A percentile compares a stretch with the other conserved stretches of the same genome.
Evolutionary conservation across 371 early-diverging fungal species (phyloP).

Genomic region (Basidiobolus meristosporus): DNA sequence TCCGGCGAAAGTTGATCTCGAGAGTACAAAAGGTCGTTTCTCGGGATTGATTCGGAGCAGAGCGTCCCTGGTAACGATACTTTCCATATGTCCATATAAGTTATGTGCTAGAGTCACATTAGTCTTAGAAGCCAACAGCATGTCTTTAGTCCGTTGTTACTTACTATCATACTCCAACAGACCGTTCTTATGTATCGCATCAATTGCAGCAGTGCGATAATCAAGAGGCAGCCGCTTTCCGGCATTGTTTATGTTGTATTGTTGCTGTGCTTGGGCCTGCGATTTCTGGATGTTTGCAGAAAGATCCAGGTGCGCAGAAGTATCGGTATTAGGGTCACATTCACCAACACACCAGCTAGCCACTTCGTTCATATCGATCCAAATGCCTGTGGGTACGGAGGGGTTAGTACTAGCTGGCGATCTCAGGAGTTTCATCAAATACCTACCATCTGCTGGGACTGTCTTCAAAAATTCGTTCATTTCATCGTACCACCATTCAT

Average conservation of each 20-base stretch:
- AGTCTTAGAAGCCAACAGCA: too few species aligned
- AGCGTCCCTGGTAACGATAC: constrained; percentile 21
- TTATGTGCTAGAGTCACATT: constrained; percentile 48
- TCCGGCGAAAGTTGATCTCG: constrained; percentile 48
- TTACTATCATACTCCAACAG: constrained; percentile 30
- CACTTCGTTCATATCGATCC: constrained; percentile 60
- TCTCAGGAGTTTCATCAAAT: too few species aligned
- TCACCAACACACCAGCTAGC: constrained; percentile 30
- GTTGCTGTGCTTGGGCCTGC: constrained; percentile 1
- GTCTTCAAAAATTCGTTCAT: constrained; percentile 16
- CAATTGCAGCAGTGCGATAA: constrained; percentile 29
- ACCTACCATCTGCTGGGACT: constrained; percentile 26
- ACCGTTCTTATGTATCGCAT: constrained; percentile 27
- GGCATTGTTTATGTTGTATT: constrained; percentile 3
- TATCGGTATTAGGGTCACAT: constrained; percentile 12
- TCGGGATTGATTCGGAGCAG: constrained; percentile 12
- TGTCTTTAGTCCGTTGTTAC: too few species aligned
- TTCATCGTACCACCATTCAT: constrained; percentile 23
- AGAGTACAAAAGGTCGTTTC: constrained; percentile 42
- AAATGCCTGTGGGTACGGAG: too few species aligned
- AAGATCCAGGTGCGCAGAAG: not conserved
- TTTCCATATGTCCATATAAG: constrained; percentile 37
- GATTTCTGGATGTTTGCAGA: too few species aligned
- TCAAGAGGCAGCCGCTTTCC: constrained; percentile 19
- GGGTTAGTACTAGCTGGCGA: too few species aligned